Conservation (phyloP, 2,329 filamentous ascomycete genomes). For the Cercospora sp. region DNA sequence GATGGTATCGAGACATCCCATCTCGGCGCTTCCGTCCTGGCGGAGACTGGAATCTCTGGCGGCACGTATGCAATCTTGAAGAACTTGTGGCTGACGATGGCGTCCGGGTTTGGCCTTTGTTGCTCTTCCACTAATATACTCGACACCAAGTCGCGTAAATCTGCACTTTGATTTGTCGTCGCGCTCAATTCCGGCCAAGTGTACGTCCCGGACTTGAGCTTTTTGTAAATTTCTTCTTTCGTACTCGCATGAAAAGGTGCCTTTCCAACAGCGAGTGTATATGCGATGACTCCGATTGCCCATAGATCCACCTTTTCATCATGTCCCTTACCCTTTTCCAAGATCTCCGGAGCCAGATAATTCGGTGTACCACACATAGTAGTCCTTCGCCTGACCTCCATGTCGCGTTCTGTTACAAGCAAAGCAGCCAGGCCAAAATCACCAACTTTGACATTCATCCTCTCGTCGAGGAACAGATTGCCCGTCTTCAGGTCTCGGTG, state of each 20-base stretch:
- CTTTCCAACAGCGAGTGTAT: conserved; percentile 94
- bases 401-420: conserved; percentile 86
- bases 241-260: conserved; percentile 94
- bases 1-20: conserved; percentile 50
- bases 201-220: conserved; percentile 70
- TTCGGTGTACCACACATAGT: conserved; percentile 97
- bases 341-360: conserved; percentile 94
- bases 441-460: conserved; percentile 98
- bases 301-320: conserved; percentile 98
- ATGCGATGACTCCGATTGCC: conserved; percentile 98
- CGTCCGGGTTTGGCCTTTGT: conserved; percentile 71
- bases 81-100: conserved; percentile 76
- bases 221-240: conserved; percentile 78
- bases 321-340: conserved; percentile 93
- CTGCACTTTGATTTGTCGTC: conserved; percentile 69
- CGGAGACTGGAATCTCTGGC: conserved; percentile 47
- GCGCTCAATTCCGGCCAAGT: conserved; percentile 72
- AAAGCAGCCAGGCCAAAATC: conserved; percentile 95
- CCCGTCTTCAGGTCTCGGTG: conserved; percentile 97
- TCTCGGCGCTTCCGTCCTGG: conserved; percentile 48
- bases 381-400: conserved; percentile 76
- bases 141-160: conserved; percentile 76
- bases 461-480: conserved; percentile 89
- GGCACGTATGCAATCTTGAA: conserved; percentile 78
- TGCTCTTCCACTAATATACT: conserved; percentile 74